A percentile compares a stretch with the other conserved stretches of the same genome.
phyloP scores from a whole-genome alignment of 1,284 basidiomycete genomes.

The Moesziomyces parantarcticus region DNA sequence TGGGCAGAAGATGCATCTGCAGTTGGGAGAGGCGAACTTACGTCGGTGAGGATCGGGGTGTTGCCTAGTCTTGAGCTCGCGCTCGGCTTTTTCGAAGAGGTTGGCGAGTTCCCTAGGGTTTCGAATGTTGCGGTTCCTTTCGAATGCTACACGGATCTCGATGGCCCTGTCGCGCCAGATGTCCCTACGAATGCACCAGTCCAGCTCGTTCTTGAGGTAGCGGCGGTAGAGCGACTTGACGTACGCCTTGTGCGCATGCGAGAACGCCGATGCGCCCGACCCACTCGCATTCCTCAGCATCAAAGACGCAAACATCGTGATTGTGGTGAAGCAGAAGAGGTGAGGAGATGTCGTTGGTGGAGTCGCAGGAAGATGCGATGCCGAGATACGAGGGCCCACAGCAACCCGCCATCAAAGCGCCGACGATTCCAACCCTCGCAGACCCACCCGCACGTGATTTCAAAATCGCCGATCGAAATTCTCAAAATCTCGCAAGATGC shows the following conservation, averaged over 20 bases:
- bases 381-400: too few species aligned
- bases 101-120: slow-evolving; percentile 85
- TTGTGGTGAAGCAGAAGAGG: not conserved
- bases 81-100: slow-evolving; percentile 86
- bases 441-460: too few species aligned
- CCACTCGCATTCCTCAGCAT: slow-evolving; percentile 23
- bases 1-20: not conserved
- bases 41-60: slow-evolving; percentile 94
- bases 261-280: slow-evolving; percentile 71
- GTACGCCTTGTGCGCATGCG: slow-evolving; percentile 81
- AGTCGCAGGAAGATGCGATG: not conserved
- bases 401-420: too few species aligned
- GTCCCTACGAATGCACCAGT: slow-evolving; percentile 88
- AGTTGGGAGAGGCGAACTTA: slow-evolving; percentile 70
- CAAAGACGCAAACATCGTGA: slow-evolving; percentile 32
- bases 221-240: slow-evolving; percentile 92
- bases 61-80: slow-evolving; percentile 74
- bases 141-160: slow-evolving; percentile 88
- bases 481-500: too few species aligned
- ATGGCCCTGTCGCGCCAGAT: slow-evolving; percentile 85
- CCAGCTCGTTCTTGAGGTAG: slow-evolving; percentile 82
- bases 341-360: slow-evolving; percentile 4
- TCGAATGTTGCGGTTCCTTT: slow-evolving; percentile 86
- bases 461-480: too few species aligned
- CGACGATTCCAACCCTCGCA: too few species aligned